Conservation (phyloP, 2,329 filamentous ascomycete species). For the Colletotrichum sansevieriae region DNA sequence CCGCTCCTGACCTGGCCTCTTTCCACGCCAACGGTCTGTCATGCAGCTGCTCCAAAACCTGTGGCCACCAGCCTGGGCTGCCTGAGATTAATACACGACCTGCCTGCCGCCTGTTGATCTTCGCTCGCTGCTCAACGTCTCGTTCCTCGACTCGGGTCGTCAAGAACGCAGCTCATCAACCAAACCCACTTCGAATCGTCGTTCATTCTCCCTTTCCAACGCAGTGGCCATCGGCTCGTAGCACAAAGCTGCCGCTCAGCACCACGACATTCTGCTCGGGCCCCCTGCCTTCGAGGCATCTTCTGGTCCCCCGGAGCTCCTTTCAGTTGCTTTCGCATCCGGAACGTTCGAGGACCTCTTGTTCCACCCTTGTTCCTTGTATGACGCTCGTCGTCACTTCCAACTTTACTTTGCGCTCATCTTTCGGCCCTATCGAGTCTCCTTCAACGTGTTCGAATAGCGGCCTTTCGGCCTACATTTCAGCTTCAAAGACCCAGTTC, state of each 20-base stretch:
- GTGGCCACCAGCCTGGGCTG: constrained; percentile 32
- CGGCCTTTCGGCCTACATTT: neutral
- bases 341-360: neutral
- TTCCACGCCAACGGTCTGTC: constrained; percentile 13
- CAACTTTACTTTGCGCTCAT: neutral
- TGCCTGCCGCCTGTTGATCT: constrained; percentile 10
- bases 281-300: constrained; percentile 13
- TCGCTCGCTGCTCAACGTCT: neutral
- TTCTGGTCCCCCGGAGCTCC: neutral
- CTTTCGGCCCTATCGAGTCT: constrained; percentile 14
- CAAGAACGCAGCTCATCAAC: neutral
- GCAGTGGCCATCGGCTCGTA: constrained; percentile 32
- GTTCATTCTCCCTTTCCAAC: neutral
- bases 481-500: constrained; percentile 1
- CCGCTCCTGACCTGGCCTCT: constrained; percentile 23
- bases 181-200: neutral
- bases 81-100: constrained; percentile 36
- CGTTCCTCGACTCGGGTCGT: neutral
- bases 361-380: constrained; percentile 11
- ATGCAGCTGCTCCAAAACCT: constrained; percentile 26
- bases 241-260: constrained; percentile 19
- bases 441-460: neutral
- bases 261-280: constrained; percentile 15
- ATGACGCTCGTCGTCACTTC: constrained; percentile 4
- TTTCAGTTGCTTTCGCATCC: constrained; percentile 7